These are phyloP conservation scores for Xylaria grammica DNA, from an alignment of 495 filamentous ascomycete species.

Conservation along the genomic window DNA sequence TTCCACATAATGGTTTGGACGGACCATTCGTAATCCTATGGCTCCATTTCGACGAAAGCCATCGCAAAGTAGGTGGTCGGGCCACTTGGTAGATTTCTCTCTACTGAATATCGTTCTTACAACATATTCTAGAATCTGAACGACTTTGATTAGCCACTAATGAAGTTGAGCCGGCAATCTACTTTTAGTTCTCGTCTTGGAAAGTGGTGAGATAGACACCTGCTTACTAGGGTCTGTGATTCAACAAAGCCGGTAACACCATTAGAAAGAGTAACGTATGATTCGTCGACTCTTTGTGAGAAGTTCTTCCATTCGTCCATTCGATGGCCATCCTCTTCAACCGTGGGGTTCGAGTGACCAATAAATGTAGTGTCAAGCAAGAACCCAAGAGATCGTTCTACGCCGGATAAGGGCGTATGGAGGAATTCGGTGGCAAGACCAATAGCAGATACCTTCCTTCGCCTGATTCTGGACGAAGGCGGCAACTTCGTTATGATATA, in stretches of 20 bases:
- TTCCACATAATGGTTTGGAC: constrained; percentile 72
- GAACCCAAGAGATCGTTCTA: constrained; percentile 49
- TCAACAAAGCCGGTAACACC: constrained; percentile 45
- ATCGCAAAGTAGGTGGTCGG: constrained; percentile 77
- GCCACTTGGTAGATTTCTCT: constrained; percentile 53
- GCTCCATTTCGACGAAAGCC: constrained; percentile 62
- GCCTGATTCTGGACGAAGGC: constrained; percentile 47
- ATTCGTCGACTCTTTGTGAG: constrained; percentile 65
- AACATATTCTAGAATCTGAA: constrained; percentile 82
- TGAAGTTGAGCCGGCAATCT: not conserved
- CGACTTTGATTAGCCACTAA: constrained; percentile 32
- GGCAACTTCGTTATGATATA: constrained; percentile 66
- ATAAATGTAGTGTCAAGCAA: constrained; percentile 75
- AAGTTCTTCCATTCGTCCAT: constrained; percentile 67
- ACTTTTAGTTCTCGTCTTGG: not conserved
- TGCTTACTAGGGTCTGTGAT: constrained; percentile 40
- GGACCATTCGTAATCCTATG: constrained; percentile 55
- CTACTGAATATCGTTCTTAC: constrained; percentile 76
- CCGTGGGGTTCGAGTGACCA: constrained; percentile 49
- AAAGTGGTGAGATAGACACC: constrained; percentile 6
- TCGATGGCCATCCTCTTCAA: constrained; percentile 45
- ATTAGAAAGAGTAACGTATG: constrained; percentile 55
- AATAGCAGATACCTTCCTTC: constrained; percentile 52
- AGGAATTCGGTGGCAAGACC: constrained; percentile 37
- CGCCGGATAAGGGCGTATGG: constrained; percentile 33